Evolutionary conservation across 345 rosid species (phyloP).

Genomic region (Ailanthus altissimus): DNA sequence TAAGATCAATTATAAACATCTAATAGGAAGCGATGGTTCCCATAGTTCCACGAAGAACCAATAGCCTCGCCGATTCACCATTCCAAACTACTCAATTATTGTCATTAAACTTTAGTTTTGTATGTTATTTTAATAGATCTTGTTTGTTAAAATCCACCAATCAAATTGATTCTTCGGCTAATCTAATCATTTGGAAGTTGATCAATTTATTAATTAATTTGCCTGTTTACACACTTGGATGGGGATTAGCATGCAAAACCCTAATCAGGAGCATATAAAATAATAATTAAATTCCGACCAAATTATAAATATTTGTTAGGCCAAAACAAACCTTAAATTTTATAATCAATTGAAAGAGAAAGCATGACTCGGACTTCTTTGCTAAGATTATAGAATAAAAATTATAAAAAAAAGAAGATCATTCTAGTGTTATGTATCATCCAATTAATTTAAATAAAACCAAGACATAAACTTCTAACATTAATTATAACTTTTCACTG

Average conservation of each 20-base stretch:
- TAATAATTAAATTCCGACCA: constrained; percentile 5
- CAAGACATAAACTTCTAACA: neutral
- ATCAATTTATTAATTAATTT: constrained; percentile 7
- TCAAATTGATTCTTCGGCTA: constrained; percentile 11
- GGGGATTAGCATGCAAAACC: constrained; percentile 21
- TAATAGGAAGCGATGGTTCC: neutral
- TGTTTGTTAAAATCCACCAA: constrained; percentile 21
- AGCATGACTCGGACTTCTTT: neutral
- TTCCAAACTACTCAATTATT: neutral
- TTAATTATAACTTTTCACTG: neutral
- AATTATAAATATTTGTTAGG: neutral
- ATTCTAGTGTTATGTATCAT: neutral
- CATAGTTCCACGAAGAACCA: constrained; percentile 4
- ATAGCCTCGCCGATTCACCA: neutral
- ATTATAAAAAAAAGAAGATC: neutral
- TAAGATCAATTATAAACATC: too few species aligned
- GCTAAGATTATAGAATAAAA: neutral
- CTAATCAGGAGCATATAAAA: neutral
- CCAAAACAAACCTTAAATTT: constrained; percentile 2
- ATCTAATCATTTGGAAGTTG: constrained; percentile 24
- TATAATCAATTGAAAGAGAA: constrained; percentile 18
- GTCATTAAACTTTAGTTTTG: neutral
- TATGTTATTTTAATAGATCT: neutral
- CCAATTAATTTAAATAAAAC: neutral
- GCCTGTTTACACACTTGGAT: neutral